Percentiles rank a stretch among this genome's conserved stretches.
These are phyloP conservation scores for Petunia secreta DNA, from an alignment of 257 asterid genomes.

Conservation along the genomic window DNA sequence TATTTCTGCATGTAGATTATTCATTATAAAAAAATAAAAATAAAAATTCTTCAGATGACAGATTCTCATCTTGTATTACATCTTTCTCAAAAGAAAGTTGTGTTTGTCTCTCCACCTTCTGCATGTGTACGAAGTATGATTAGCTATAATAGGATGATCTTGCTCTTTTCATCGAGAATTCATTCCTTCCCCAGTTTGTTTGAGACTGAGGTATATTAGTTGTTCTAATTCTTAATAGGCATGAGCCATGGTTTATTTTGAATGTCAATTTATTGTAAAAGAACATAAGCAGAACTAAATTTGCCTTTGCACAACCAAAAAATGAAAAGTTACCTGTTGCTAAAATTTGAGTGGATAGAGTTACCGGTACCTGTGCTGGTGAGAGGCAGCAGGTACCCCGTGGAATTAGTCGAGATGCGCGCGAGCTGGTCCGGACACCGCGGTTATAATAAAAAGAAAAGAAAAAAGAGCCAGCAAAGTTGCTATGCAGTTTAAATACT, in stretches of 20 bases:
- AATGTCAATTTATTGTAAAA: neutral
- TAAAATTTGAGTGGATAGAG: neutral
- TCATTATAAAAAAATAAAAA: too few relatives aligned
- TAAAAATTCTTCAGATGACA: too few relatives aligned
- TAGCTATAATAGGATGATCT: neutral
- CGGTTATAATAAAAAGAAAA: too few relatives aligned
- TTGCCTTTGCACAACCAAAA: too few relatives aligned
- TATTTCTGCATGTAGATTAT: neutral
- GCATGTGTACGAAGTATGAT: neutral
- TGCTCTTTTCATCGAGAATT: neutral
- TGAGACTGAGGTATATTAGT: too few relatives aligned
- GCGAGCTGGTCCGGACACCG: too few relatives aligned
- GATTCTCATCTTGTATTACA: neutral
- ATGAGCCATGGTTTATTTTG: conserved; percentile 2
- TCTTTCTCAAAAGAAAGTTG: neutral
- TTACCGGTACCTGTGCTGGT: too few relatives aligned
- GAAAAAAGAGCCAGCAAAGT: neutral
- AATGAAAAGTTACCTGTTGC: neutral
- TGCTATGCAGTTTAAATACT: neutral
- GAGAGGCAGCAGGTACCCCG: too few relatives aligned
- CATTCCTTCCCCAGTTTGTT: too few relatives aligned
- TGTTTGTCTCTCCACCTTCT: neutral
- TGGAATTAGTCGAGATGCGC: too few relatives aligned
- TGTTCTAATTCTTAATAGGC: neutral
- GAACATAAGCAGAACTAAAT: neutral